These are phyloP conservation scores for Raphidocelis subcapitata DNA, from an alignment of 139 green algal genomes.

Conservation along the genomic window DNA sequence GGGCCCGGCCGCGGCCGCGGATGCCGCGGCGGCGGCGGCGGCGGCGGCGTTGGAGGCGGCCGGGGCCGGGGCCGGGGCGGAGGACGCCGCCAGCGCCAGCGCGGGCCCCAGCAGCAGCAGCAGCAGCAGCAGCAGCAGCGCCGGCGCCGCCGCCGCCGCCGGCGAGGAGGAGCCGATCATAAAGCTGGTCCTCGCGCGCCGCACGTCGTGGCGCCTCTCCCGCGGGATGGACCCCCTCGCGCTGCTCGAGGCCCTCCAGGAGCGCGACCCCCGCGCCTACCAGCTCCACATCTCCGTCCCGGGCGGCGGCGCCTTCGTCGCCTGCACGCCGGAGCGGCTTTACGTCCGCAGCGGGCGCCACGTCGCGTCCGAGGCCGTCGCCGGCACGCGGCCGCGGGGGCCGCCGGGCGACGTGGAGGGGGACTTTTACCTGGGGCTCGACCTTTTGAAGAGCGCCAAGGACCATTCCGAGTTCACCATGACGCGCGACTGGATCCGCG, in stretches of 20 bases:
- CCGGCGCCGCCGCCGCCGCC: slow-evolving; percentile 1
- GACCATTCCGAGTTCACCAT: slow-evolving; percentile 94
- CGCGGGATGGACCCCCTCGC: slow-evolving; percentile 58
- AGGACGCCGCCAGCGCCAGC: too few species aligned
- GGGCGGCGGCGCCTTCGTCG: slow-evolving; percentile 78
- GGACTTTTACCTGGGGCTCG: slow-evolving; percentile 88
- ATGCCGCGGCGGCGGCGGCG: too few species aligned
- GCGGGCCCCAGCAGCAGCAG: slow-evolving; percentile 7
- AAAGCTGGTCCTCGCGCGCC: slow-evolving; percentile 84
- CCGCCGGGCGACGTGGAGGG: slow-evolving; percentile 51
- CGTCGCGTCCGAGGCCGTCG: slow-evolving; percentile 90
- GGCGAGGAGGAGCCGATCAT: slow-evolving; percentile 39
- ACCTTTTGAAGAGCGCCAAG: slow-evolving; percentile 86
- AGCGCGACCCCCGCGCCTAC: slow-evolving; percentile 86
- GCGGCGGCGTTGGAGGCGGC: too few species aligned
- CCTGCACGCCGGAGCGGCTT: slow-evolving; percentile 90
- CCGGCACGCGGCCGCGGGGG: slow-evolving; percentile 81
- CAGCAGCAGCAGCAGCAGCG: not conserved
- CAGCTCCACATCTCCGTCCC: slow-evolving; percentile 62
- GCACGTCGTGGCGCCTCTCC: slow-evolving; percentile 48
- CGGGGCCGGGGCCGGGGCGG: too few species aligned
- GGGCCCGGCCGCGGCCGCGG: too few species aligned
- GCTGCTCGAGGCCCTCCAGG: slow-evolving; percentile 75
- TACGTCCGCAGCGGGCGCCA: slow-evolving; percentile 69
- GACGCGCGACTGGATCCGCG: slow-evolving; percentile 81